Conservation (phyloP, 345 rosid species). For the Citrus mangshanensis region DNA sequence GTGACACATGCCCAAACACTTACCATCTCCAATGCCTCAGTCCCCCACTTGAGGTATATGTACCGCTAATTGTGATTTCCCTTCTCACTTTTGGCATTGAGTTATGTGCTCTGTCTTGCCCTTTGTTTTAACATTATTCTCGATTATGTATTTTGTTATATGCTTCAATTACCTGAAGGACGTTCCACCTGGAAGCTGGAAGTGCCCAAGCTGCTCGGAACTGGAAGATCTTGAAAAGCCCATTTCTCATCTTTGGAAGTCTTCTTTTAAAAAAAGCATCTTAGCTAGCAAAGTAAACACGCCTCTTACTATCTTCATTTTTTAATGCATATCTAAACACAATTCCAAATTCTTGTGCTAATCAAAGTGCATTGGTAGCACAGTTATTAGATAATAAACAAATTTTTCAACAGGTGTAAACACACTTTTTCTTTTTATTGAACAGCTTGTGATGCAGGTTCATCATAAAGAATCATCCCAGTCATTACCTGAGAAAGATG, state of each 20-base stretch:
- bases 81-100: background rate
- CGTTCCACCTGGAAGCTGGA: background rate
- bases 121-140: background rate
- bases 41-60: slow-evolving; percentile 3
- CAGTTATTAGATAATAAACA: background rate
- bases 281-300: background rate
- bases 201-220: background rate
- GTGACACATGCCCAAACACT: slow-evolving; percentile 1
- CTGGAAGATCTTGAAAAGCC: background rate
- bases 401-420: background rate
- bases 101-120: background rate
- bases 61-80: background rate
- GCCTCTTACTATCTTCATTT: background rate
- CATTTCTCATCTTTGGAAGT: background rate
- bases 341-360: background rate
- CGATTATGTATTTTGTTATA: background rate
- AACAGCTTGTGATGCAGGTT: background rate
- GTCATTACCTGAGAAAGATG: background rate
- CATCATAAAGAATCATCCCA: background rate
- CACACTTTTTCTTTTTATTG: background rate
- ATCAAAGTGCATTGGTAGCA: background rate
- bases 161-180: background rate
- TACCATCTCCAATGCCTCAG: slow-evolving; percentile 1
- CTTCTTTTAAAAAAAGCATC: background rate
- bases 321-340: background rate